These are phyloP conservation scores for Starmera stellimalicola DNA, from an alignment of 1,139 yeast species.

Conservation along the genomic window DNA sequence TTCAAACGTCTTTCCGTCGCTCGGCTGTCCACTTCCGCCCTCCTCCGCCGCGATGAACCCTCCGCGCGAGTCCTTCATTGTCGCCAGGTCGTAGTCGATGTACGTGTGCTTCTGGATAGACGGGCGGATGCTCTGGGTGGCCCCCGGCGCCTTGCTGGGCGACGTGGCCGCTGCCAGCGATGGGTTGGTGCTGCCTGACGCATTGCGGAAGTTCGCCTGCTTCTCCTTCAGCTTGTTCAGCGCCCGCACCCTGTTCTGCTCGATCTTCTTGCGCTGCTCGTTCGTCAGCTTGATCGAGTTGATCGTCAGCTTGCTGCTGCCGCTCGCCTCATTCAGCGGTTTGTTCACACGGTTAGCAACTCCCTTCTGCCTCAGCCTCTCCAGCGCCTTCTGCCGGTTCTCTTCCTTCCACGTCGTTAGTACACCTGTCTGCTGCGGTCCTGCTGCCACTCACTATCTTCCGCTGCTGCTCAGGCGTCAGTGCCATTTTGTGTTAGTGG, in stretches of 20 bases:
- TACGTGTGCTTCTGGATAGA: slow-evolving; percentile 53
- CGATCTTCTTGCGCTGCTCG: slow-evolving; percentile 44
- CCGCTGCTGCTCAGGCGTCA: slow-evolving; percentile 8
- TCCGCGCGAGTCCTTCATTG: slow-evolving; percentile 81
- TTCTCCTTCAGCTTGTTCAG: slow-evolving; percentile 37
- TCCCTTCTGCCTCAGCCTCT: slow-evolving; percentile 41
- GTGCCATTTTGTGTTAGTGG: neutral
- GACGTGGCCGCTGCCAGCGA: slow-evolving; percentile 4
- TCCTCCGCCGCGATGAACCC: slow-evolving; percentile 60
- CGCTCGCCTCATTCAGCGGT: slow-evolving; percentile 14
- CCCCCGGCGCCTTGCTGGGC: neutral
- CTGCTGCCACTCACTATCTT: slow-evolving; percentile 18
- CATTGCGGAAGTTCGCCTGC: slow-evolving; percentile 20
- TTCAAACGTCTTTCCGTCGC: slow-evolving; percentile 43
- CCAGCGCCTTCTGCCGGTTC: slow-evolving; percentile 50
- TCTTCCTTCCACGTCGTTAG: slow-evolving; percentile 44
- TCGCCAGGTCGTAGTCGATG: slow-evolving; percentile 86
- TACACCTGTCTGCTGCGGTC: too few species aligned
- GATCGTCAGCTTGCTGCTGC: slow-evolving; percentile 4
- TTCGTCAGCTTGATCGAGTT: slow-evolving; percentile 29
- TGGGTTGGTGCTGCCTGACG: slow-evolving; percentile 13
- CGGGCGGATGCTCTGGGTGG: slow-evolving; percentile 21
- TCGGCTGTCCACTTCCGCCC: slow-evolving; percentile 14
- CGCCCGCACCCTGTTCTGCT: slow-evolving; percentile 50
- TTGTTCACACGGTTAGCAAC: slow-evolving; percentile 14